phyloP scores from a whole-genome alignment of 2,329 filamentous ascomycete genomes.

The Herpotrichia juniperi region DNA sequence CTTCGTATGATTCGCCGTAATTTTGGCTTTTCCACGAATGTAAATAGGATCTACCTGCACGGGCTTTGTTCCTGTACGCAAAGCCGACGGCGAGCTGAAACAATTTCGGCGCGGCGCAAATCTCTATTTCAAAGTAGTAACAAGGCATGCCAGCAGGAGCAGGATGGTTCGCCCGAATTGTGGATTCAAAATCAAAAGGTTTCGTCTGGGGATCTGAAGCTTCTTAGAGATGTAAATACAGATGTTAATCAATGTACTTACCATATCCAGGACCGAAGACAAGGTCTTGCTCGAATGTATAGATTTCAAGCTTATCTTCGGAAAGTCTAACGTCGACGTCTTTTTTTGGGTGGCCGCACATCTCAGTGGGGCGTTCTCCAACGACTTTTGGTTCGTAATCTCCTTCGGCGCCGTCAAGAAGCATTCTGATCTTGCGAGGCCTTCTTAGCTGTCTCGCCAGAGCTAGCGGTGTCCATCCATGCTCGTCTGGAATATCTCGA shows the following conservation, averaged over 20 bases:
- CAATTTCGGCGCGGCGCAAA: neutral
- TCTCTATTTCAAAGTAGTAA: slow-evolving; percentile 5
- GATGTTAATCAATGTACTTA: too few species aligned
- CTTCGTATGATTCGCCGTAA: neutral
- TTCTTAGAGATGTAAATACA: too few species aligned
- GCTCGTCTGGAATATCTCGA: neutral
- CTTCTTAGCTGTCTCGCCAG: neutral
- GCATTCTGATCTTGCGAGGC: neutral
- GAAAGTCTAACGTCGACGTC: neutral
- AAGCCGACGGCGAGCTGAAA: neutral
- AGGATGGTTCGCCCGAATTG: neutral
- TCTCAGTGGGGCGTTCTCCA: neutral
- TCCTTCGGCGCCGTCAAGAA: neutral
- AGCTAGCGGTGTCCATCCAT: neutral
- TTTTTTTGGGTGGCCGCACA: neutral
- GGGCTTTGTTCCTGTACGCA: neutral
- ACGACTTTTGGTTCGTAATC: neutral
- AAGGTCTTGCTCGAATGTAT: neutral
- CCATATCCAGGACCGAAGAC: too few species aligned
- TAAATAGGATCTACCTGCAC: neutral
- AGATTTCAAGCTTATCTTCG: neutral
- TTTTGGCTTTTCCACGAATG: neutral
- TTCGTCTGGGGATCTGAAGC: too few species aligned
- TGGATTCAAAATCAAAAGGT: neutral
- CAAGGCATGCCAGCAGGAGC: neutral